Base-by-base conservation (phyloP, 208 protist genomes). In the Porcisia hertigi region DNA sequence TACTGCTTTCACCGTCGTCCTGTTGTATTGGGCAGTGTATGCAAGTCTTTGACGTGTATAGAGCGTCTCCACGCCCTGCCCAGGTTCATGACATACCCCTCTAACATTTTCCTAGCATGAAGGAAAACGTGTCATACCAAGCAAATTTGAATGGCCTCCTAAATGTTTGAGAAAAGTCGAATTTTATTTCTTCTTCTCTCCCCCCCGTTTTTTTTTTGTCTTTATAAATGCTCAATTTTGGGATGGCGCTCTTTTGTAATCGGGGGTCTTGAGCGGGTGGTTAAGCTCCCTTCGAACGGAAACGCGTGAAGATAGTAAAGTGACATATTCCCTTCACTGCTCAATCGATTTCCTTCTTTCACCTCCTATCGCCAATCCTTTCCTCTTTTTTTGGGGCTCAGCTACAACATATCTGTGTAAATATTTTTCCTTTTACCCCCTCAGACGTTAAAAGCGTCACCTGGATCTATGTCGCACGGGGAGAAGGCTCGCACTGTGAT, bases 401-500 rank as follows among this genome's bases (percentile, higher is more conserved):
- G 30, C 30, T 30, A 30, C 30, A 0, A 6, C 36, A 12, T 58
- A 18, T 9, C 30, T 45, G 30, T 39, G 45, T 16, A 43, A 5
- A 18, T 25, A 2, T 57, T 14, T 4, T 71, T 8, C 30, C 14
- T 71, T 16, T 45, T 36, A n/a, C 9, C 65, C 1, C 3, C 49
- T 58, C 39, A 58, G 12, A 57, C 45, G 30, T 30, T 30, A 41
- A 25, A 20, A 20, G 39, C 18, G 57, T 34, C 47, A 34, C 2
- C 34, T 14, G 39, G 2, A 43, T 47, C 16, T 5, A 59, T n/a
- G 0, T 69, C 77, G 57, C 63, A 80, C 36, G n/a, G 69, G 0
- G 70, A 83, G 41, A 1, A 73, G 39, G 39, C 69, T 23, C 59
- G 69, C 11, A 83, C 73, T 1, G 23, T 79, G 9, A 72, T 88